These are phyloP conservation scores for Metschnikowia amazonensis DNA, from an alignment of 805 yeast species.

Conservation along the genomic window DNA sequence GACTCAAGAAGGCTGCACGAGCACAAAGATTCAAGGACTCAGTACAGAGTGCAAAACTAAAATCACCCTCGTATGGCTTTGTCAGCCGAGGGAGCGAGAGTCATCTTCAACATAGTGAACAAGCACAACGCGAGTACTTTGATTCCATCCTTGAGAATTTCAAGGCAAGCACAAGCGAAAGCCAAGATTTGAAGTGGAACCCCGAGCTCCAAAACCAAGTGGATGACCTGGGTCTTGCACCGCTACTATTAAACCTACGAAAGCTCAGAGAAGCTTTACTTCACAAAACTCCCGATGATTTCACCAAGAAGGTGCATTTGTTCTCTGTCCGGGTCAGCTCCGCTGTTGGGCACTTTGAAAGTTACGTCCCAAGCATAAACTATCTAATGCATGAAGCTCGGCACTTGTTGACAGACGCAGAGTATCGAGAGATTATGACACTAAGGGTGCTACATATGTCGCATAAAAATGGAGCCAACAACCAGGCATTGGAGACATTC, in stretches of 20 bases:
- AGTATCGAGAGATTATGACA: constrained; percentile 38
- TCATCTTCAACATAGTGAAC: constrained; percentile 42
- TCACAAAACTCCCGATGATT: constrained; percentile 31
- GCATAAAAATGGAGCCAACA: constrained; percentile 35
- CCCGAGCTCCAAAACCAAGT: neutral
- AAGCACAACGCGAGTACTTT: constrained; percentile 41
- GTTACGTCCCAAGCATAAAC: constrained; percentile 52
- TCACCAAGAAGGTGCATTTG: constrained; percentile 44
- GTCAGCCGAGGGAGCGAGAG: constrained; percentile 59
- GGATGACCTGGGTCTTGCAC: neutral
- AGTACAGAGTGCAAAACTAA: neutral
- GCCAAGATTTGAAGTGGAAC: neutral
- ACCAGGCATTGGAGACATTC: constrained; percentile 30
- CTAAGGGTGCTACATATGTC: constrained; percentile 44
- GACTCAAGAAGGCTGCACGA: neutral
- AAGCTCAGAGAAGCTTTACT: constrained; percentile 56
- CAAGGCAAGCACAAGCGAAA: constrained; percentile 1
- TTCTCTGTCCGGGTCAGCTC: constrained; percentile 46
- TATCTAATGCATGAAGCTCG: constrained; percentile 33
- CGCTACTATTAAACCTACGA: constrained; percentile 33
- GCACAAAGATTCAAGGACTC: neutral
- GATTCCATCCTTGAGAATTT: constrained; percentile 28
- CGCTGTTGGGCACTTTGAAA: constrained; percentile 45
- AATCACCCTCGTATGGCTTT: constrained; percentile 38
- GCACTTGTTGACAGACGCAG: constrained; percentile 24